These are phyloP conservation scores for Saprolegnia diclina DNA, from an alignment of 352 stramenopile species.

Conservation along the genomic window DNA sequence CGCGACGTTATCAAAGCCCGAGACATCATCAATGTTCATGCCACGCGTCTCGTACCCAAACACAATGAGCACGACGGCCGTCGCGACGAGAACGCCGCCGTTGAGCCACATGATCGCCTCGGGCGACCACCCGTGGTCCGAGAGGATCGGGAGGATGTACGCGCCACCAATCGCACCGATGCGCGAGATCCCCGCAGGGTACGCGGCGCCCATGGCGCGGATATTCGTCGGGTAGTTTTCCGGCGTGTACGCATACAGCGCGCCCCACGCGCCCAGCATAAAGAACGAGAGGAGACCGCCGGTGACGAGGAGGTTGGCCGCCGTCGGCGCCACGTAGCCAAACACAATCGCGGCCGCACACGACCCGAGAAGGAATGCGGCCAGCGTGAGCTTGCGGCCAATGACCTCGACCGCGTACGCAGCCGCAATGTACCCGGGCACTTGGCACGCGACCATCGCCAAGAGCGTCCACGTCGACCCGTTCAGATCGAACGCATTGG, in stretches of 20 bases:
- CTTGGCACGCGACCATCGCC: conserved; percentile 14
- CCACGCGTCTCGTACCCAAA: conserved; percentile 27
- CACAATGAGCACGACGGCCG: conserved; percentile 15
- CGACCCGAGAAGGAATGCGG: conserved; percentile 19
- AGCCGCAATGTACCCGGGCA: conserved; percentile 25
- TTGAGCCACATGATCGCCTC: conserved; percentile 28
- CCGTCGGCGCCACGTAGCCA: conserved; percentile 25
- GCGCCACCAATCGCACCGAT: conserved; percentile 26
- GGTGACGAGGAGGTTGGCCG: conserved; percentile 14
- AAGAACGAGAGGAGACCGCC: conserved; percentile 26
- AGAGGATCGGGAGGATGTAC: conserved; percentile 24
- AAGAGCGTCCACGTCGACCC: conserved; percentile 13
- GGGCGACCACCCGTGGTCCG: conserved; percentile 2
- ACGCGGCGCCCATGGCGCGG: conserved; percentile 26
- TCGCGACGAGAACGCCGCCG: conserved; percentile 15
- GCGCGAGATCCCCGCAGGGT: conserved; percentile 13
- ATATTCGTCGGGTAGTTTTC: conserved; percentile 30
- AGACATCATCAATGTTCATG: conserved; percentile 26
- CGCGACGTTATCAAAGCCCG: not conserved
- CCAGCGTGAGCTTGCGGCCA: conserved; percentile 24
- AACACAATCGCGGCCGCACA: conserved; percentile 20
- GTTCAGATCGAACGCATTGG: conserved; percentile 24
- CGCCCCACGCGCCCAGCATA: conserved; percentile 27
- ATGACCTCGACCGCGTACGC: conserved; percentile 25
- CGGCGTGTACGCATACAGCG: conserved; percentile 27